A percentile compares a stretch with the other conserved stretches of the same genome.
Evolutionary conservation across 805 yeast species (phyloP).

Genomic region (Helenozyma rhizophorensis): DNA sequence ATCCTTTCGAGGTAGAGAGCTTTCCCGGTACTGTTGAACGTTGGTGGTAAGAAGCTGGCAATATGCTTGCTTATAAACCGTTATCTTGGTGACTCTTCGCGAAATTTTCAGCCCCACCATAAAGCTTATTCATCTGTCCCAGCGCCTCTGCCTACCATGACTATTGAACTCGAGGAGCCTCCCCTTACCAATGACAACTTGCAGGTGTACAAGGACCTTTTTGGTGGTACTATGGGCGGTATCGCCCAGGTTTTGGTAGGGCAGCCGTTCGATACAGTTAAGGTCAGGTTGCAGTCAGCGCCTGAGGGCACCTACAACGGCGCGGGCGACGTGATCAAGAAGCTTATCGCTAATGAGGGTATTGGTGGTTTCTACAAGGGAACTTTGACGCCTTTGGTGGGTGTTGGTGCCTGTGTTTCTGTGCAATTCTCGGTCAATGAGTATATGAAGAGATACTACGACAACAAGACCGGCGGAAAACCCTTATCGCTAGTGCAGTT

Average conservation of each 20-base stretch:
- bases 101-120: too few relatives aligned
- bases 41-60: too few relatives aligned
- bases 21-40: too few relatives aligned
- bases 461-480: slow-evolving; percentile 39
- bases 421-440: slow-evolving; percentile 95
- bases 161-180: slow-evolving; percentile 43
- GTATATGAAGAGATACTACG: slow-evolving; percentile 80
- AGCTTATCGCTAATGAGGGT: slow-evolving; percentile 50
- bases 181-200: slow-evolving; percentile 27
- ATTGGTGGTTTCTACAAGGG: slow-evolving; percentile 42
- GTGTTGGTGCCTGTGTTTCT: slow-evolving; percentile 94
- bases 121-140: too few relatives aligned
- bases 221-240: slow-evolving; percentile 94
- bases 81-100: too few relatives aligned
- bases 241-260: slow-evolving; percentile 93
- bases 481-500: slow-evolving; percentile 59
- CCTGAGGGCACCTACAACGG: slow-evolving; percentile 71
- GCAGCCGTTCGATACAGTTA: slow-evolving; percentile 94
- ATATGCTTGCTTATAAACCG: too few relatives aligned
- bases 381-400: slow-evolving; percentile 42
- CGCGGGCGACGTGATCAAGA: slow-evolving; percentile 71
- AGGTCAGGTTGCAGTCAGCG: slow-evolving; percentile 87
- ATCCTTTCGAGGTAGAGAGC: too few relatives aligned
- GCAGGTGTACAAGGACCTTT: slow-evolving; percentile 67
- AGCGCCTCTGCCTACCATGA: too few relatives aligned